Conservation (phyloP, 768 basidiomycete species). For the Tricholomella constricta region DNA sequence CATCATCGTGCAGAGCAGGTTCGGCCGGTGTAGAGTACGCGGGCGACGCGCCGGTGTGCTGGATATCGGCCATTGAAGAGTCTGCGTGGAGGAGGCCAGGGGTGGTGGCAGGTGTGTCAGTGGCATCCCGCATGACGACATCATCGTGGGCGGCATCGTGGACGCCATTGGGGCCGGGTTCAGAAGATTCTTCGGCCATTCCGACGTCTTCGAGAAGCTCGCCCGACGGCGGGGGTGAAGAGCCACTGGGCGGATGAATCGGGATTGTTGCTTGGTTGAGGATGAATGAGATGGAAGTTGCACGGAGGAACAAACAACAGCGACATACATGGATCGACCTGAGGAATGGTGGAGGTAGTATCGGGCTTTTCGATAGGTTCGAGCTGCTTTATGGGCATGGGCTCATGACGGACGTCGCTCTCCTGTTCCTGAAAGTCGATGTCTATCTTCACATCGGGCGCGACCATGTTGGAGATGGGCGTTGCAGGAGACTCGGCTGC, state of each 20-base stretch:
- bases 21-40: constrained; percentile 35
- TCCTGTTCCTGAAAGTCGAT: constrained; percentile 64
- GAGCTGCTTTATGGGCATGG: constrained; percentile 48
- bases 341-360: constrained; percentile 45
- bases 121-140: constrained; percentile 41
- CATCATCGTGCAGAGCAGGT: constrained; percentile 42
- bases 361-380: constrained; percentile 41
- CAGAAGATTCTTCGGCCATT: constrained; percentile 48
- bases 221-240: constrained; percentile 43
- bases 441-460: constrained; percentile 62
- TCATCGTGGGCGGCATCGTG: constrained; percentile 32
- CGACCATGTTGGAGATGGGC: constrained; percentile 52
- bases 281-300: constrained; percentile 27
- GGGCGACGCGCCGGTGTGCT: constrained; percentile 35
- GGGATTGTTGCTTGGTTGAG: constrained; percentile 44
- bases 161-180: constrained; percentile 33
- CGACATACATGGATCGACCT: constrained; percentile 55
- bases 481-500: constrained; percentile 58
- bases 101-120: constrained; percentile 41
- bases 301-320: constrained; percentile 19
- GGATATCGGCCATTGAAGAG: constrained; percentile 39
- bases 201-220: constrained; percentile 55
- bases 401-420: constrained; percentile 68
- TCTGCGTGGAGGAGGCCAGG: constrained; percentile 39
- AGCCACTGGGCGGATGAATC: constrained; percentile 45